Evolutionary conservation across 306 rosid genomes (phyloP), one percentile per base, ranked within the genome.

Genomic region (Castanea mollissima): DNA sequence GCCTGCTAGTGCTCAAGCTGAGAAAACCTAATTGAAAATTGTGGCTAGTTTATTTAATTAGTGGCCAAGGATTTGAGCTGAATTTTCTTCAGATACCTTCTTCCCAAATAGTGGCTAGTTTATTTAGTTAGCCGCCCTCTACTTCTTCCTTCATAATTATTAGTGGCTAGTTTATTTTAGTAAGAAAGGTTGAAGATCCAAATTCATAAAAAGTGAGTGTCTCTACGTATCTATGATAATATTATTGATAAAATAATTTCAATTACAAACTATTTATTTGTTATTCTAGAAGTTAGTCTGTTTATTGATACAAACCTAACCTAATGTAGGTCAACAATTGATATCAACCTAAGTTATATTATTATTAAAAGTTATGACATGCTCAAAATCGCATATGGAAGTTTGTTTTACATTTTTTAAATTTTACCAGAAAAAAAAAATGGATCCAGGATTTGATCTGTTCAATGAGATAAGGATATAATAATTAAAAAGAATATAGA

Each of bases 1-100:
- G 21, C 69, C 55, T 69, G 72, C 75, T 71, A 81, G 46, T 41
- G 46, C 46, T 41, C 11, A 76, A 46, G 56, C 74, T 80, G 73
- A 80, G 73, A 31, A 67, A 35, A 67, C 52, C 72, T 18, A 18
- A 15, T 35, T n/a, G 27, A 23, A 20, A 25, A 58, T 21, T 58
- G 21, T 10, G 27, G 2, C 31, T 12, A 20, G 5, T 21, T 38
- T 38, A 7, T 38, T 23, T 0, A 23, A 23, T 23, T 23, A 23
- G 35, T 35, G 72, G n/a, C 27, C 12, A 67, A 67, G 51, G 25
- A 19, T 32, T 34, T 9, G 51, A 35, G 9, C 52, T 19, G 72
- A 34, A 34, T 67, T 14, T 34, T 67, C 51, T 34, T 67, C 72
- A 10, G 44, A 67, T 8, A 11, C 11, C 27, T 59, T 59, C 70